Evolutionary conservation across 352 stramenopile species (phyloP).

Genomic region (Phytophthora aleatoria): DNA sequence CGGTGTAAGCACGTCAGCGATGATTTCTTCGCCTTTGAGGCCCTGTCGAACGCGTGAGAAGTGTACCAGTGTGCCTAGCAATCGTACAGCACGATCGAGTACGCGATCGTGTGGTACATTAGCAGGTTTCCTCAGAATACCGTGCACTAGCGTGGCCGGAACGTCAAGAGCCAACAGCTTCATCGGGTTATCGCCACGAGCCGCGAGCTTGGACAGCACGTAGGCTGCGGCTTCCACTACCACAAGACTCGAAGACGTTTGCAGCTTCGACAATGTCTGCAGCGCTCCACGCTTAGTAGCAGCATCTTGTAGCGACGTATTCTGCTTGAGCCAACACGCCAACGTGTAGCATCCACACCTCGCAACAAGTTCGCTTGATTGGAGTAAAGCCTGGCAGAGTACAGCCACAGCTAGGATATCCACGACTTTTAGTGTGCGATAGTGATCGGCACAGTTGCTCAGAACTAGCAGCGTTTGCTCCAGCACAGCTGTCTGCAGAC

Average conservation of each 20-base stretch:
- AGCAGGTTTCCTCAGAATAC: constrained; percentile 42
- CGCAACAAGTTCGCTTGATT: constrained; percentile 74
- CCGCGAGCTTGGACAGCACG: constrained; percentile 64
- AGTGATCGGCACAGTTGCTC: constrained; percentile 69
- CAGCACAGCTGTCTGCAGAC: constrained; percentile 57
- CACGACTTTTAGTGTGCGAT: constrained; percentile 40
- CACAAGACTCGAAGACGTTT: constrained; percentile 61
- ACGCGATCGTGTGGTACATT: constrained; percentile 53
- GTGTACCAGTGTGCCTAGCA: constrained; percentile 65
- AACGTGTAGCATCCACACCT: constrained; percentile 73
- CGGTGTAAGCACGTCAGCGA: constrained; percentile 67
- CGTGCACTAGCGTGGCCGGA: constrained; percentile 55
- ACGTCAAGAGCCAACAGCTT: constrained; percentile 71
- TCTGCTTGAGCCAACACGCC: constrained; percentile 65
- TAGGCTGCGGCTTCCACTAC: constrained; percentile 71
- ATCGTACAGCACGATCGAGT: constrained; percentile 61
- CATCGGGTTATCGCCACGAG: constrained; percentile 64
- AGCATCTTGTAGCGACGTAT: constrained; percentile 47
- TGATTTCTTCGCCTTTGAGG: constrained; percentile 73
- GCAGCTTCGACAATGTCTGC: constrained; percentile 55
- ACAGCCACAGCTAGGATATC: constrained; percentile 64
- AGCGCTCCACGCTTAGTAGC: constrained; percentile 52
- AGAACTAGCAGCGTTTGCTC: constrained; percentile 72
- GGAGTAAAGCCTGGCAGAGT: constrained; percentile 53
- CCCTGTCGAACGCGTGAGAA: constrained; percentile 61